phyloP scores from a whole-genome alignment of 305 asterid genomes.

The Lippia alba region DNA sequence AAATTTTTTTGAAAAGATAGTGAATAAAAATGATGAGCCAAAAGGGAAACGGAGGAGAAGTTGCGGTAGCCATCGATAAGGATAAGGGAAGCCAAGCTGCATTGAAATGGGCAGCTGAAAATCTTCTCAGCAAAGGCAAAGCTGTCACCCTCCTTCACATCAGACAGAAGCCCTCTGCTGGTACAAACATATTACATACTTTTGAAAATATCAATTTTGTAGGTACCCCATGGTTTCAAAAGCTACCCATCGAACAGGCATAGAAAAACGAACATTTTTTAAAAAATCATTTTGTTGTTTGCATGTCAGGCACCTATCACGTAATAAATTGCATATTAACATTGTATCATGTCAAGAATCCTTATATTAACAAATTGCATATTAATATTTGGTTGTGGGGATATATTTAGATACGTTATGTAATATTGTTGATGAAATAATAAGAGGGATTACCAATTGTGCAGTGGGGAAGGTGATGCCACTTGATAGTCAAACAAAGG shows the following conservation, averaged over 20 bases:
- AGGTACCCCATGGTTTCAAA: too few relatives aligned
- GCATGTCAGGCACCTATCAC: too few relatives aligned
- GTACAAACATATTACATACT: neutral
- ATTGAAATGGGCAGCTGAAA: conserved; percentile 93
- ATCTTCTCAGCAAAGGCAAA: conserved; percentile 75
- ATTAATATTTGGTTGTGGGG: too few relatives aligned
- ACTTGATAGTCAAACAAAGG: conserved; percentile 62
- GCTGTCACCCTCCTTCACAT: conserved; percentile 78
- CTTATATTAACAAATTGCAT: too few relatives aligned
- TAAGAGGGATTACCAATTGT: neutral
- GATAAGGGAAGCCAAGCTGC: conserved; percentile 94
- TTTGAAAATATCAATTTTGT: conserved; percentile 1
- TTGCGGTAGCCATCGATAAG: conserved; percentile 81
- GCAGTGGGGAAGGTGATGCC: conserved; percentile 33
- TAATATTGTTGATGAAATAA: too few relatives aligned
- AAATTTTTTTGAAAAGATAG: neutral
- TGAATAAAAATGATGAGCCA: conserved; percentile 36
- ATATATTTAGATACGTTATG: too few relatives aligned
- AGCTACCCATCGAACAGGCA: neutral
- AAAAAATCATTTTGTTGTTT: too few relatives aligned
- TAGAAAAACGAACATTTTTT: too few relatives aligned
- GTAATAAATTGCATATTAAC: too few relatives aligned
- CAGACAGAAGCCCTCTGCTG: conserved; percentile 42
- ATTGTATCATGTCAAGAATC: too few relatives aligned
- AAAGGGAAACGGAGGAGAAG: conserved; percentile 50